Evolutionary conservation across 257 asterid species (phyloP), one percentile per base, ranked within the genome.

Genomic region (Dorcoceras hygrometricum): DNA sequence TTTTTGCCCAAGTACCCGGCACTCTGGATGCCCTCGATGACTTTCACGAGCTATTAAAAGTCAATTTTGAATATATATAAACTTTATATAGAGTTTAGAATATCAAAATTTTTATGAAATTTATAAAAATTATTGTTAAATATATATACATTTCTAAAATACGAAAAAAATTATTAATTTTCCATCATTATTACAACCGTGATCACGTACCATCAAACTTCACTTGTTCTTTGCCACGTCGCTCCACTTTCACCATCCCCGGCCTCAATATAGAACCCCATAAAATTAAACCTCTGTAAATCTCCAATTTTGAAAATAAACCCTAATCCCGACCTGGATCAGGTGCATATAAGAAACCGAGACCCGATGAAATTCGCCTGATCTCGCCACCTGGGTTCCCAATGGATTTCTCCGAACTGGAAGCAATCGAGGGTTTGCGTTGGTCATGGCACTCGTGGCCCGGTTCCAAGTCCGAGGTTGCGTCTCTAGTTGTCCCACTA

Each of bases 361-460:
- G 59, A 22, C 71, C 72, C 25, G 28, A 80, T 80, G 84, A 72
- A 39, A 77, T 48, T 43, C 48, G 14, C 39, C 72, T 53, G 56
- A 57, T 71, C 54, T 28, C 34, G 6, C 43, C 53, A 14, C 59
- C 57, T 62, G 8, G 64, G 20, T 50, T 51, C 28, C 6, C 81
- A 9, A 90, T 93, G 99, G 99, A 93, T 88, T 93, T 88, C 83
- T 69, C 77, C 31, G 97, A 93, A 81, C 75, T 93, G 78, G 99
- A 93, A 79, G 97, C 87, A 26, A 90, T 81, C 70, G 99, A 93
- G 86, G 97, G 99, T 18, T 83, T 93, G 74, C 89, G 99, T 2
- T 93, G 99, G 99, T 80, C 99, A 24, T 93, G 99, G 97, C 91
- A 90, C 50, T 83, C 99, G 5, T 93, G 99, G 99, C 96, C 99